Evolutionary conservation across 1,139 yeast species (phyloP).

Genomic region (Blastobotrys illinoisensis): DNA sequence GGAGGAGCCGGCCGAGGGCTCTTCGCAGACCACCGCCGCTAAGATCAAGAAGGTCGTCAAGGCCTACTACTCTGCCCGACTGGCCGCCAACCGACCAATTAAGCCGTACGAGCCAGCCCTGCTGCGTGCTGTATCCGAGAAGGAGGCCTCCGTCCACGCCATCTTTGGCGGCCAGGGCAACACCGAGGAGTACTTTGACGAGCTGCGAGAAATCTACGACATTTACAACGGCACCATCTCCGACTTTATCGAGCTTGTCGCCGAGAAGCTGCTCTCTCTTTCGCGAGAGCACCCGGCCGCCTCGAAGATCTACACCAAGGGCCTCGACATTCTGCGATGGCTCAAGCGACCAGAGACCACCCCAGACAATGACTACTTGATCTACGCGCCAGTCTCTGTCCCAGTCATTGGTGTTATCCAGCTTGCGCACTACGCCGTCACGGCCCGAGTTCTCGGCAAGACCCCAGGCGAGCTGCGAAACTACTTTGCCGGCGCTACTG

Average conservation of each 20-base stretch:
- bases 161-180: conserved; percentile 99
- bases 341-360: conserved; percentile 75
- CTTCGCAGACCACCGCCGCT: conserved; percentile 57
- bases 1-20: conserved; percentile 31
- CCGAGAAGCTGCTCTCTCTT: conserved; percentile 60
- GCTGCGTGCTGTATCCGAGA: conserved; percentile 53
- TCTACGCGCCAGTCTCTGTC: conserved; percentile 90
- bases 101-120: conserved; percentile 58
- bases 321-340: conserved; percentile 86
- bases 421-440: conserved; percentile 84
- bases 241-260: conserved; percentile 66
- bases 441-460: conserved; percentile 77
- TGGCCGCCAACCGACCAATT: conserved; percentile 45
- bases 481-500: conserved; percentile 78
- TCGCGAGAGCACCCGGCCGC: conserved; percentile 71
- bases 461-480: conserved; percentile 85
- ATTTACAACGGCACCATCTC: conserved; percentile 69
- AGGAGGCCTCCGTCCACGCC: conserved; percentile 63
- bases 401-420: conserved; percentile 95
- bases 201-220: conserved; percentile 77
- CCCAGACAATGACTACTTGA: conserved; percentile 83
- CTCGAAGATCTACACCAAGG: conserved; percentile 88
- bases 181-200: conserved; percentile 95
- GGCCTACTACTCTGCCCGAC: conserved; percentile 57
- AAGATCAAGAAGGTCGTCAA: conserved; percentile 73